Conservation (phyloP, 2,329 filamentous ascomycete species). For the Exophiala sp. region DNA sequence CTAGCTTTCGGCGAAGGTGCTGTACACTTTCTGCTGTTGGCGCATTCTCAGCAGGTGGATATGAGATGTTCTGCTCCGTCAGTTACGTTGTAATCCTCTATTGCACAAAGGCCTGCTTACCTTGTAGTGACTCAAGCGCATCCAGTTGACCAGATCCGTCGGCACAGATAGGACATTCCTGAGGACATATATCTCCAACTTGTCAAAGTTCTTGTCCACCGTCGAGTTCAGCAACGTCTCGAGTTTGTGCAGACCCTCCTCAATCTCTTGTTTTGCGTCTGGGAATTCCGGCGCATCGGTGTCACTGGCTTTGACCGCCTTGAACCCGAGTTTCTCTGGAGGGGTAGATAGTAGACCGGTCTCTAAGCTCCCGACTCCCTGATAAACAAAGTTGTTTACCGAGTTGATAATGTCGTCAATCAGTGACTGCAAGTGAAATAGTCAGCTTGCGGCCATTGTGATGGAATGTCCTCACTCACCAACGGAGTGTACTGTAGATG, state of each 20-base stretch:
- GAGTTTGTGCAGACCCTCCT: slow-evolving; percentile 77
- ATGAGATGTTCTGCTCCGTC: slow-evolving; percentile 28
- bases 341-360: slow-evolving; percentile 68
- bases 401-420: slow-evolving; percentile 98
- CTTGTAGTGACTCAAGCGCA: slow-evolving; percentile 79
- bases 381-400: slow-evolving; percentile 87
- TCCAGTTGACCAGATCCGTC: slow-evolving; percentile 67
- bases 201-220: slow-evolving; percentile 79
- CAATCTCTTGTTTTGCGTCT: slow-evolving; percentile 64
- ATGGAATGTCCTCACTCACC: slow-evolving; percentile 49
- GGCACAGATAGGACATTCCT: slow-evolving; percentile 73
- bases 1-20: slow-evolving; percentile 64
- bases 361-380: slow-evolving; percentile 82
- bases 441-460: slow-evolving; percentile 10
- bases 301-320: slow-evolving; percentile 43
- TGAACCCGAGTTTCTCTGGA: slow-evolving; percentile 76
- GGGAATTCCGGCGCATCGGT: slow-evolving; percentile 41
- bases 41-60: slow-evolving; percentile 32
- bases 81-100: neutral
- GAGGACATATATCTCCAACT: slow-evolving; percentile 83
- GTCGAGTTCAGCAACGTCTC: slow-evolving; percentile 75
- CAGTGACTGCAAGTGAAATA: slow-evolving; percentile 58
- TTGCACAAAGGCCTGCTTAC: slow-evolving; percentile 38
- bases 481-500: slow-evolving; percentile 92
- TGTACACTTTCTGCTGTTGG: slow-evolving; percentile 64